phyloP scores from a whole-genome alignment of 2,329 filamentous ascomycete species.

The Calonectria hawksworthii region DNA sequence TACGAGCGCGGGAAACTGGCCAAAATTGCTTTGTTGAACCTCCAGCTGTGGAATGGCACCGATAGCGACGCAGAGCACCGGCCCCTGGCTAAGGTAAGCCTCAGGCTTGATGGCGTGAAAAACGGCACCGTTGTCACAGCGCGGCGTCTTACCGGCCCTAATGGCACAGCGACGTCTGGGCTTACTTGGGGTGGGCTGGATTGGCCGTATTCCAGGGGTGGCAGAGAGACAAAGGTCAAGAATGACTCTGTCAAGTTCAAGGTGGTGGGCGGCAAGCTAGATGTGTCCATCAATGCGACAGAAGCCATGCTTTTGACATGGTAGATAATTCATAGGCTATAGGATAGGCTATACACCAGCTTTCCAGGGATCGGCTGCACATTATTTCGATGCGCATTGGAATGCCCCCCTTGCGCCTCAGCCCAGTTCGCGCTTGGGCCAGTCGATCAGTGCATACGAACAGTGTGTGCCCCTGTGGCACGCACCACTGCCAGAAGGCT shows the following conservation, averaged over 20 bases:
- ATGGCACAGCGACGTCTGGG: neutral
- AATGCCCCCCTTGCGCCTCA: neutral
- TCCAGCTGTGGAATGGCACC: neutral
- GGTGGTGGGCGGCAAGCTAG: neutral
- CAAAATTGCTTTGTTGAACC: neutral
- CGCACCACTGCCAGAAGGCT: neutral
- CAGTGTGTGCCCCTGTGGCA: neutral
- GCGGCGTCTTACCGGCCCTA: neutral
- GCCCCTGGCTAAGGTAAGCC: neutral
- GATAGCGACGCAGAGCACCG: neutral
- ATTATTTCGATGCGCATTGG: no score
- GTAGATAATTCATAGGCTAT: neutral
- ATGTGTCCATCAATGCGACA: neutral
- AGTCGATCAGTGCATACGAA: neutral
- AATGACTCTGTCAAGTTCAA: neutral
- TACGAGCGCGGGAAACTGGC: neutral
- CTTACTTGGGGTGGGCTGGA: neutral
- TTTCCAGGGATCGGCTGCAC: no score
- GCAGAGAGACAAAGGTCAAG: neutral
- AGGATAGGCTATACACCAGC: no score
- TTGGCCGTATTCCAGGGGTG: neutral
- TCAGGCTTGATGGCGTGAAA: neutral
- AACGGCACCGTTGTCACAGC: neutral
- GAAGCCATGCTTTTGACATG: neutral
- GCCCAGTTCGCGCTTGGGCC: neutral